phyloP scores from a whole-genome alignment of 257 asterid genomes.

The Scutellaria baicalensis region DNA sequence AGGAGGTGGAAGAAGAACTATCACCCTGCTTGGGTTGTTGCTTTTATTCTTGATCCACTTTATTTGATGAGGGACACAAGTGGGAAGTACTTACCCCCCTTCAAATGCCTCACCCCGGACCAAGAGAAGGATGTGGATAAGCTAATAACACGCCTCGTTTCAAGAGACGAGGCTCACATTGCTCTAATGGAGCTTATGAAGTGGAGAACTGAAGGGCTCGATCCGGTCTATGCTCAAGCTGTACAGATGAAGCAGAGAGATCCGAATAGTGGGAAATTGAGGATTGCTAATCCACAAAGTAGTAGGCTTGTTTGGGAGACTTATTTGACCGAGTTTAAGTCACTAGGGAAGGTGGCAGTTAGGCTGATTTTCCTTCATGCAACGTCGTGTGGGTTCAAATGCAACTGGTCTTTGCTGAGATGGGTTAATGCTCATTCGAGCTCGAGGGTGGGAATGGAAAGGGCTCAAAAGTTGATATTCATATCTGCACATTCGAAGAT shows the following conservation, averaged over 20 bases:
- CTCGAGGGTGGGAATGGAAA: conserved; percentile 78
- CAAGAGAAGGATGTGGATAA: conserved; percentile 94
- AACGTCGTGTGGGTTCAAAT: conserved; percentile 64
- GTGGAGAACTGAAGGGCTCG: conserved; percentile 97
- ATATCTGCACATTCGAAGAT: conserved; percentile 78
- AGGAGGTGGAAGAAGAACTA: conserved; percentile 74
- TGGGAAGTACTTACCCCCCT: conserved; percentile 90
- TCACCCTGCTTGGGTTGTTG: conserved; percentile 97
- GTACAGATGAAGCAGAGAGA: conserved; percentile 86
- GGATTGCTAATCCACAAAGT: conserved; percentile 81
- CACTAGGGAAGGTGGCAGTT: conserved; percentile 82
- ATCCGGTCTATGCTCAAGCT: conserved; percentile 92
- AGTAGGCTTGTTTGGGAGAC: conserved; percentile 99
- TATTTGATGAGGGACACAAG: conserved; percentile 68
- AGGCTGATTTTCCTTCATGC: conserved; percentile 86
- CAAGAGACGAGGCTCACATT: conserved; percentile 87
- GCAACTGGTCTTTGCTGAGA: conserved; percentile 51
- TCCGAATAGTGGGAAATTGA: conserved; percentile 77
- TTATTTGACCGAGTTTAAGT: conserved; percentile 65
- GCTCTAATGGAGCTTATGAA: conserved; percentile 98
- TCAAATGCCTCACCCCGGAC: conserved; percentile 71
- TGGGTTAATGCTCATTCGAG: conserved; percentile 55
- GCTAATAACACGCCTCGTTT: conserved; percentile 78
- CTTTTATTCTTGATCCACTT: conserved; percentile 83
- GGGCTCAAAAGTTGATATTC: conserved; percentile 82